Evolutionary conservation across 495 filamentous ascomycete genomes (phyloP).

Genomic region (Penicillium turbatum): DNA sequence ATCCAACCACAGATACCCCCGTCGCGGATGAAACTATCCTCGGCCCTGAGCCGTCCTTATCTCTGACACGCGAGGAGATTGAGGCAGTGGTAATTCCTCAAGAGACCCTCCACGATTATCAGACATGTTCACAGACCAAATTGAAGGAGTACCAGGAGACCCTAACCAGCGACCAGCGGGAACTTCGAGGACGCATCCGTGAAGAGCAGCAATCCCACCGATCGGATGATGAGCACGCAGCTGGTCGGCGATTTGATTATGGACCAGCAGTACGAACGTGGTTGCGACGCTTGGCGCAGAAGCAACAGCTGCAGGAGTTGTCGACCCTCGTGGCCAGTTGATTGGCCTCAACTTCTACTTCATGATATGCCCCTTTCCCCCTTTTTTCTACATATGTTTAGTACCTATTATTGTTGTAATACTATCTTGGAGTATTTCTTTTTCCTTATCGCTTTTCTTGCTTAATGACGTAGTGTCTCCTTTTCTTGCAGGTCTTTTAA

Average conservation of each 20-base stretch:
- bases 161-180: slow-evolving; percentile 31
- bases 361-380: too few species aligned
- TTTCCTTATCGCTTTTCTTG: not conserved
- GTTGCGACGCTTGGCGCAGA: slow-evolving; percentile 42
- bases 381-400: too few species aligned
- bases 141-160: slow-evolving; percentile 25
- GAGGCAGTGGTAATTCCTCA: slow-evolving; percentile 26
- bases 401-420: too few species aligned
- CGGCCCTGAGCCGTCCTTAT: slow-evolving; percentile 32
- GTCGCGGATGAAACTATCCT: slow-evolving; percentile 23
- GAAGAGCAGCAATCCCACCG: slow-evolving; percentile 41
- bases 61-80: slow-evolving; percentile 31
- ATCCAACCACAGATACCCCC: not conserved
- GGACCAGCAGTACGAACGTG: slow-evolving; percentile 44
- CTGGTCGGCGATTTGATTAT: slow-evolving; percentile 45
- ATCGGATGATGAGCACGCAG: slow-evolving; percentile 44
- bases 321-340: slow-evolving; percentile 5
- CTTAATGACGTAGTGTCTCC: not conserved
- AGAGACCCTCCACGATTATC: slow-evolving; percentile 14
- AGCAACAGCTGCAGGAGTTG: slow-evolving; percentile 32
- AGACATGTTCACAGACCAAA: slow-evolving; percentile 20
- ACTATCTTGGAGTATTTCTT: too few species aligned
- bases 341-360: too few species aligned
- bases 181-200: slow-evolving; percentile 36
- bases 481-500: too few species aligned